These are phyloP conservation scores for Arabidopsis arenosa DNA, from an alignment of 345 rosid species.

Conservation along the genomic window DNA sequence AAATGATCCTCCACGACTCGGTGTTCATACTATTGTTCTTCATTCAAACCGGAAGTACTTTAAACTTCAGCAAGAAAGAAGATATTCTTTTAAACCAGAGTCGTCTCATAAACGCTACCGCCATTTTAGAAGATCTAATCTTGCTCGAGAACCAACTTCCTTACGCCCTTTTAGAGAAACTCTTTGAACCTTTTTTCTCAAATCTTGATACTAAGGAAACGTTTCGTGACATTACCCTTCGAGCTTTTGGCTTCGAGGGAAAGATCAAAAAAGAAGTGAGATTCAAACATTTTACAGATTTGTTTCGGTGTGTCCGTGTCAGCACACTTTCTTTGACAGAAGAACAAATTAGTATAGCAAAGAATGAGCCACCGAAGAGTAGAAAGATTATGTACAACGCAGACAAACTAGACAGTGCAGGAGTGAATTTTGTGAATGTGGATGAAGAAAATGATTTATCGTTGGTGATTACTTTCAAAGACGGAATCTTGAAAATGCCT, in stretches of 20 bases:
- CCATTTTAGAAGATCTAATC: conserved; percentile 1
- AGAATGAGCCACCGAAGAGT: not conserved
- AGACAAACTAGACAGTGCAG: conserved; percentile 35
- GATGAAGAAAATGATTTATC: not conserved
- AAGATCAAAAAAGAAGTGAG: too few relatives aligned
- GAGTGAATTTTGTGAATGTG: conserved; percentile 10
- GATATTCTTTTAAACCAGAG: not conserved
- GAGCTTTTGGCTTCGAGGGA: not conserved
- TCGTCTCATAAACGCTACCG: not conserved
- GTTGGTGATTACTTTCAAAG: conserved; percentile 27
- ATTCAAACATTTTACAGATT: conserved; percentile 38
- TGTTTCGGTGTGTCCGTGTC: conserved; percentile 33
- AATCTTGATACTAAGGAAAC: not conserved
- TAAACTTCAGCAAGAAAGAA: not conserved
- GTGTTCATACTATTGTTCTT: conserved; percentile 12
- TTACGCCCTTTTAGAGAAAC: not conserved
- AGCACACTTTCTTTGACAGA: conserved; percentile 21
- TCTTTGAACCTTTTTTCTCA: not conserved
- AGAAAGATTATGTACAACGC: conserved; percentile 8
- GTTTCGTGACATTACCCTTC: not conserved
- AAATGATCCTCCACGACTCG: conserved; percentile 13
- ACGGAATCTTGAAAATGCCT: conserved; percentile 26
- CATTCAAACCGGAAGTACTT: not conserved
- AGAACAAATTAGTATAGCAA: not conserved
- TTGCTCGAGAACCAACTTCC: conserved; percentile 15